These are phyloP conservation scores for Malus asiatica DNA, from an alignment of 306 rosid species.

Conservation along the genomic window DNA sequence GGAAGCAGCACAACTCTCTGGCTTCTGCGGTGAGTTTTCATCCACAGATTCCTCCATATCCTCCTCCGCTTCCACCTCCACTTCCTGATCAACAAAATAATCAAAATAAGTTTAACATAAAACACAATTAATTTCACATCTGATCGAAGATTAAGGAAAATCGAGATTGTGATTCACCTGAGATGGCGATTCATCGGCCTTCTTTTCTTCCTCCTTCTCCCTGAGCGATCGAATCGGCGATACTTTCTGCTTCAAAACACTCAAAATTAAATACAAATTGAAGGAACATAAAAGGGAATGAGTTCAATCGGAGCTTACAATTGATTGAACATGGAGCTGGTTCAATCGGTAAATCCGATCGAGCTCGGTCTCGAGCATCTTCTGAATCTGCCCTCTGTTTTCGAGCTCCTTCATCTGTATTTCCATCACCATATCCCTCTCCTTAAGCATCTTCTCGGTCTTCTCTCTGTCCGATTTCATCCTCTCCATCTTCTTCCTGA, in stretches of 20 bases:
- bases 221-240: slow-evolving; percentile 78
- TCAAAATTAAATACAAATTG: neutral
- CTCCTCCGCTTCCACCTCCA: slow-evolving; percentile 20
- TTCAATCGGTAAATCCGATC: slow-evolving; percentile 73
- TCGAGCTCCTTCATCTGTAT: slow-evolving; percentile 53
- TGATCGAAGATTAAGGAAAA: neutral
- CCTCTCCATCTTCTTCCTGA: slow-evolving; percentile 66
- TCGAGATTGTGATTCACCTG: slow-evolving; percentile 23
- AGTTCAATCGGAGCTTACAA: slow-evolving; percentile 29
- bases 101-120: neutral
- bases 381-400: slow-evolving; percentile 63
- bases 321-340: slow-evolving; percentile 57
- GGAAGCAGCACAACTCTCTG: slow-evolving; percentile 41
- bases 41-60: slow-evolving; percentile 38
- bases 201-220: slow-evolving; percentile 60
- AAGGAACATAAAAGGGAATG: neutral
- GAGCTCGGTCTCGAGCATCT: slow-evolving; percentile 68
- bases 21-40: slow-evolving; percentile 38
- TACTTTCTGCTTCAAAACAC: slow-evolving; percentile 39
- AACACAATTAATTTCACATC: neutral
- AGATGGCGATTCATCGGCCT: slow-evolving; percentile 18
- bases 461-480: slow-evolving; percentile 48
- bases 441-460: slow-evolving; percentile 61
- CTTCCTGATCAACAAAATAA: slow-evolving; percentile 19
- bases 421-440: slow-evolving; percentile 44